phyloP scores from a whole-genome alignment of 352 stramenopile species.

The Globisporangium lucens region DNA sequence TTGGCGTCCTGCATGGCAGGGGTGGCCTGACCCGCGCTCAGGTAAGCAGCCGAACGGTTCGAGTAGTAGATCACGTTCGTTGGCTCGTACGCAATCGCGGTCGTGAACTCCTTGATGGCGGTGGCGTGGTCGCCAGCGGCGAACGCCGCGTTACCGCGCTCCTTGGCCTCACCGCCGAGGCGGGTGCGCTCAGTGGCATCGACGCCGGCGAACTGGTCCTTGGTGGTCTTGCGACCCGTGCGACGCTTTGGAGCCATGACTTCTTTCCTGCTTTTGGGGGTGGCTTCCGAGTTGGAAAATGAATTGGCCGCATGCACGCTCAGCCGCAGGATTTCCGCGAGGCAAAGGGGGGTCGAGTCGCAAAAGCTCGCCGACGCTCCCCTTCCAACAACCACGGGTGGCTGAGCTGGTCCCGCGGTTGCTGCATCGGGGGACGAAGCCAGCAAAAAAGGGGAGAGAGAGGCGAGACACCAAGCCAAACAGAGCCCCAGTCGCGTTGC shows the following conservation, averaged over 20 bases:
- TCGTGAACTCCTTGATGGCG: constrained; percentile 88
- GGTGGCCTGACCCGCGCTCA: constrained; percentile 75
- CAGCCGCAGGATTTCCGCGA: constrained; percentile 2
- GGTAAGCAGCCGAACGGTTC: constrained; percentile 86
- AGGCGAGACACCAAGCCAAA: constrained; percentile 4
- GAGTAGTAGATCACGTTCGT: constrained; percentile 88
- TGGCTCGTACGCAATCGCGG: constrained; percentile 82
- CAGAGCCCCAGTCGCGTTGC: neutral
- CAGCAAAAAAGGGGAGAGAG: neutral
- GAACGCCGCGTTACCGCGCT: constrained; percentile 82
- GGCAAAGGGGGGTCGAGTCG: neutral
- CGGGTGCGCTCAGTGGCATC: constrained; percentile 62
- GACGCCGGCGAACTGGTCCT: constrained; percentile 73
- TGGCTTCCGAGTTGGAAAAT: constrained; percentile 39
- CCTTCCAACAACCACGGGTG: constrained; percentile 15
- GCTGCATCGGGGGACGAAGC: constrained; percentile 1
- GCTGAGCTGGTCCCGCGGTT: constrained; percentile 4
- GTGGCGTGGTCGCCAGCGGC: constrained; percentile 69
- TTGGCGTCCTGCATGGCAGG: constrained; percentile 84
- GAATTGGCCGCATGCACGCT: constrained; percentile 13
- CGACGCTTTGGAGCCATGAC: constrained; percentile 80
- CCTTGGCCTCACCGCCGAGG: constrained; percentile 81
- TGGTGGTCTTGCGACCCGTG: constrained; percentile 72
- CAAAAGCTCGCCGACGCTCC: neutral
- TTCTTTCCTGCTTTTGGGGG: constrained; percentile 23